Percentiles rank a stretch among this genome's conserved stretches.
phyloP scores from a whole-genome alignment of 352 stramenopile species.

The Phytophthora pini region DNA sequence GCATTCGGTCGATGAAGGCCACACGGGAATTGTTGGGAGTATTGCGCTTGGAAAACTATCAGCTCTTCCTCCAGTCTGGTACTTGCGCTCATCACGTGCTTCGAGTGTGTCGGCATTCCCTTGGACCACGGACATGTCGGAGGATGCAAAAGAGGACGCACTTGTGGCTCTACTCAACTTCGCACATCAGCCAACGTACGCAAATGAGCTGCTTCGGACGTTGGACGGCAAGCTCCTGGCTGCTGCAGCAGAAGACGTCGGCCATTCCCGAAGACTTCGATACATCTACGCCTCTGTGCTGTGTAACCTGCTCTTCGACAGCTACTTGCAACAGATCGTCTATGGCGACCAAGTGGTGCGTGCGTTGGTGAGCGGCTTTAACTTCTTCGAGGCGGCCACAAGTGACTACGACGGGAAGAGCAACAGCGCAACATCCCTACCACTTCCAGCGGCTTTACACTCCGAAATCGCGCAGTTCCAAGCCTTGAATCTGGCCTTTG shows the following conservation, averaged over 20 bases:
- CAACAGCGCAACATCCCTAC: not conserved
- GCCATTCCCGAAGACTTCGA: conserved; percentile 49
- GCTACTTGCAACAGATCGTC: conserved; percentile 64
- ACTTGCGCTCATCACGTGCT: conserved; percentile 14
- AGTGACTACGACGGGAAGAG: not conserved
- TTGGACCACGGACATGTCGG: conserved; percentile 37
- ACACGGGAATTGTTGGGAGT: not conserved
- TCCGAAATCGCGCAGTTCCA: conserved; percentile 36
- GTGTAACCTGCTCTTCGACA: conserved; percentile 77
- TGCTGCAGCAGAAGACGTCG: conserved; percentile 42
- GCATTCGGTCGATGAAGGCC: not conserved
- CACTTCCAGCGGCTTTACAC: not conserved
- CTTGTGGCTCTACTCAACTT: conserved; percentile 74
- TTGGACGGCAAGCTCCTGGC: conserved; percentile 66
- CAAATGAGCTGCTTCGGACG: conserved; percentile 57
- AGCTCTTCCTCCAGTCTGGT: conserved; percentile 22
- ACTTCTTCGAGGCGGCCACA: conserved; percentile 34
- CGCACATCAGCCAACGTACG: conserved; percentile 51
- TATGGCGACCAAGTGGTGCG: conserved; percentile 64
- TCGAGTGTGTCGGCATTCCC: conserved; percentile 22
- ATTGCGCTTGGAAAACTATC: conserved; percentile 5
- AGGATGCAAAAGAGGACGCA: conserved; percentile 71
- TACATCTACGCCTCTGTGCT: conserved; percentile 72
- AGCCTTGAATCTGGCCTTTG: conserved; percentile 52
- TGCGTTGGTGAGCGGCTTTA: conserved; percentile 60